phyloP scores from a whole-genome alignment of 345 rosid species.

The Hibiscus mutabilis region DNA sequence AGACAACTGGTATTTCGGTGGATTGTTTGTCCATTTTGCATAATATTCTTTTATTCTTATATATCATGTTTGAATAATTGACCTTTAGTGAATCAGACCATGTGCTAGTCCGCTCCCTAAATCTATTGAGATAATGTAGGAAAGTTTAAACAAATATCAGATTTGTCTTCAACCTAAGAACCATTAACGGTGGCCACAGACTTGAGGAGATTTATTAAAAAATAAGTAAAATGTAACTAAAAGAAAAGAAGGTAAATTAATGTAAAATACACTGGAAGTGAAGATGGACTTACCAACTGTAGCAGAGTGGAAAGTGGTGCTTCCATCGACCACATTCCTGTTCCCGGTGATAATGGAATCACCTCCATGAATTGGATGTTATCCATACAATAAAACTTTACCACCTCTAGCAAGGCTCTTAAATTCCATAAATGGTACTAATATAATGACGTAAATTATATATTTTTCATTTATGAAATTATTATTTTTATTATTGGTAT shows the following conservation, averaged over 20 bases:
- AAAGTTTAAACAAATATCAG: neutral
- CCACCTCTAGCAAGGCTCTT: no score
- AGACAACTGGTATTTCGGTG: neutral
- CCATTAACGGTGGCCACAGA: no score
- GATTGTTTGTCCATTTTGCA: neutral
- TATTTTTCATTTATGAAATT: no score
- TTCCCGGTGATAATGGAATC: conserved; percentile 37
- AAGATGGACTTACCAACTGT: conserved; percentile 62
- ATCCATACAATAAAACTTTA: no score
- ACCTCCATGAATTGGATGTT: no score
- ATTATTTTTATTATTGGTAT: no score
- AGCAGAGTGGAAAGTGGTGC: conserved; percentile 84
- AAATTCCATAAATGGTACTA: no score
- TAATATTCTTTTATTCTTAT: neutral
- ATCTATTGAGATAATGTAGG: neutral
- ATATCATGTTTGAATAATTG: neutral
- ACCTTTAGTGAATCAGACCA: neutral
- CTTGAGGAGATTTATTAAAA: no score
- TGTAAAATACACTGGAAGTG: neutral
- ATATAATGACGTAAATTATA: no score
- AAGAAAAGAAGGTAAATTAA: neutral
- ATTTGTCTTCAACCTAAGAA: no score
- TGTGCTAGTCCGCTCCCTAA: neutral
- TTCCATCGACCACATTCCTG: conserved; percentile 66
- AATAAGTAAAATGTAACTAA: no score